phyloP scores from a whole-genome alignment of 306 rosid species.

The Malus domestica region DNA sequence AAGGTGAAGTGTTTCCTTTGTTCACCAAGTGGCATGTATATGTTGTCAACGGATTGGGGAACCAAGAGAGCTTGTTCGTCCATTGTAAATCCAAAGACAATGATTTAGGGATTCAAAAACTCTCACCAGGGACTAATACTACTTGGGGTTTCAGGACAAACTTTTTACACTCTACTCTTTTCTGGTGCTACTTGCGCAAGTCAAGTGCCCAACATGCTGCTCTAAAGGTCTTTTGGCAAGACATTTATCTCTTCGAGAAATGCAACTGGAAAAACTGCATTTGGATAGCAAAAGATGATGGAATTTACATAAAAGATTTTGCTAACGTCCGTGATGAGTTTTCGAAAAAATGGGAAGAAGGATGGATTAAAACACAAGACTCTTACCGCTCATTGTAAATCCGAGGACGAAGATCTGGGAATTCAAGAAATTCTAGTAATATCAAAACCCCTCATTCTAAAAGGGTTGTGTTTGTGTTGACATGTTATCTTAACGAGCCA shows the following conservation, averaged over 20 bases:
- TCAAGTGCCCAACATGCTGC: neutral
- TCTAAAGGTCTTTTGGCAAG: neutral
- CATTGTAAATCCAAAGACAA: constrained; percentile 16
- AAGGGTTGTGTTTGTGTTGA: too few species aligned
- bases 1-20: neutral
- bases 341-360: neutral
- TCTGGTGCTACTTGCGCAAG: constrained; percentile 3
- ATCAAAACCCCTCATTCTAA: too few species aligned
- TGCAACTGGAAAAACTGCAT: neutral
- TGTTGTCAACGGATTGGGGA: neutral
- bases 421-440: too few species aligned
- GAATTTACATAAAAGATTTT: neutral
- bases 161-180: neutral
- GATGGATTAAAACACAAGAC: too few species aligned
- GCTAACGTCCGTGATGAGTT: neutral
- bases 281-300: constrained; percentile 13
- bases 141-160: constrained; percentile 6
- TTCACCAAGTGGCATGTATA: neutral
- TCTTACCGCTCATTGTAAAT: too few species aligned
- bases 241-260: neutral
- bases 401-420: too few species aligned
- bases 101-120: constrained; percentile 1
- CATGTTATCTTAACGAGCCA: too few species aligned
- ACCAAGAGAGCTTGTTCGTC: neutral
- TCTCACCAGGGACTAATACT: neutral